Conservation (phyloP, 2,329 filamentous ascomycete genomes). For the Fusarium sambucinum region DNA sequence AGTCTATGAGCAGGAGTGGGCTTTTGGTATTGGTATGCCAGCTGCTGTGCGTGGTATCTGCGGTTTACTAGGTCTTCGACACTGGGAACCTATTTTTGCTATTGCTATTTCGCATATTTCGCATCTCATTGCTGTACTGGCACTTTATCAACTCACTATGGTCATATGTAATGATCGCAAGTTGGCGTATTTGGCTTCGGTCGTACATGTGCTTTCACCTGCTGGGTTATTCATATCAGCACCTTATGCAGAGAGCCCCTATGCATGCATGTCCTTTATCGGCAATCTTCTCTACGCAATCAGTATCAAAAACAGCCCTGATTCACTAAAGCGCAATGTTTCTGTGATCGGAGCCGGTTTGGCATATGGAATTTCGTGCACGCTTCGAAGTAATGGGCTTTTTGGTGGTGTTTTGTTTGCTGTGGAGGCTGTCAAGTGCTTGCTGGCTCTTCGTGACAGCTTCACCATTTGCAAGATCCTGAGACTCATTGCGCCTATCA, state of each 20-base stretch:
- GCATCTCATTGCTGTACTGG: slow-evolving; percentile 80
- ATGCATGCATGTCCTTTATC: slow-evolving; percentile 79
- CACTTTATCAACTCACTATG: slow-evolving; percentile 75
- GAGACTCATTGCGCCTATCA: slow-evolving; percentile 68
- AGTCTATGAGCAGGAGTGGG: slow-evolving; percentile 86
- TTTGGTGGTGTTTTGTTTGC: slow-evolving; percentile 83
- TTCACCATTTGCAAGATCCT: slow-evolving; percentile 58
- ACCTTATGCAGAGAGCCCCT: slow-evolving; percentile 85
- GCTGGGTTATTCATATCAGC: slow-evolving; percentile 91
- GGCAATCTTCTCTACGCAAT: slow-evolving; percentile 78
- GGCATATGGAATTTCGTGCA: slow-evolving; percentile 77
- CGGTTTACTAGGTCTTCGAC: slow-evolving; percentile 36
- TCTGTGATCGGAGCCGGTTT: slow-evolving; percentile 72
- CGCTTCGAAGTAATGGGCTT: slow-evolving; percentile 87
- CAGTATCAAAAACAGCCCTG: slow-evolving; percentile 50
- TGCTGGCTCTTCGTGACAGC: slow-evolving; percentile 43
- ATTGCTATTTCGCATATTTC: slow-evolving; percentile 77
- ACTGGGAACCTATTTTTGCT: slow-evolving; percentile 64
- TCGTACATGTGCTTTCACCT: slow-evolving; percentile 85
- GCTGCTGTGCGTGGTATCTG: slow-evolving; percentile 54
- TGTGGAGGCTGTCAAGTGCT: slow-evolving; percentile 64
- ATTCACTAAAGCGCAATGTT: slow-evolving; percentile 55
- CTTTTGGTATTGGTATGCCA: slow-evolving; percentile 72
- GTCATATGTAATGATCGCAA: slow-evolving; percentile 64
- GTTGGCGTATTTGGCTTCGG: slow-evolving; percentile 76